Evolutionary conservation across 192 early-diverging fungal species (phyloP), one percentile per base, ranked within the genome.

Genomic region (Obelidium mucronatum): DNA sequence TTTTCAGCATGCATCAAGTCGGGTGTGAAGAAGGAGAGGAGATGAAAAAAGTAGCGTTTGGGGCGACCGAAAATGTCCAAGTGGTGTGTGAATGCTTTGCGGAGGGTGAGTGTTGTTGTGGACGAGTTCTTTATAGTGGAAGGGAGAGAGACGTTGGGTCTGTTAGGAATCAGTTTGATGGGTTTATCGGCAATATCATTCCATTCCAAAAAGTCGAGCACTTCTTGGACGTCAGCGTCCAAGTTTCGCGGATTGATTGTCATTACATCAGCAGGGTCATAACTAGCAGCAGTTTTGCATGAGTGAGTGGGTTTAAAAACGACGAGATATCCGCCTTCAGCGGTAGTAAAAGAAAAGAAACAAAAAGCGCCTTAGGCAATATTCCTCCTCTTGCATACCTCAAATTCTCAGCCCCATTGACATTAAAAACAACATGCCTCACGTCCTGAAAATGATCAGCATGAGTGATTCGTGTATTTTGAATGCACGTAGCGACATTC

Each of bases 401-500:
- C n/a, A n/a, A n/a, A n/a, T n/a, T n/a, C n/a, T 34, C 75, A 84
- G 24, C 1, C n/a, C n/a, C n/a, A n/a, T n/a, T n/a, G 30, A 88
- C 74, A 31, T 71, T 62, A n/a, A 97, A 86, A 40, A 82, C 88
- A 5, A 98, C 71, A 73, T 93, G 93, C 24, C 94, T 86, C n/a
- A 99, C 94, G 80, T 98, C 96, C 82, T 98, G 96, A 79, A 94
- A 96, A 77, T 98, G 96, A 40, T 91, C 89, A 1, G 51, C 24
- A 1, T 90, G 74, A 0, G 96, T 96, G 31, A 98, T 85, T 11
- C 95, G 81, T 48, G 88, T 77, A 68, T 94, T 93, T 30, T 48
- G 63, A 17, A 42, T 60, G 54, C 80, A 78, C 17, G 26, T 51
- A 15, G 80, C 78, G 0, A n/a, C 34, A 11, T 33, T n/a, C n/a